phyloP scores from a whole-genome alignment of 768 basidiomycete genomes.

The Amanita rimosa region DNA sequence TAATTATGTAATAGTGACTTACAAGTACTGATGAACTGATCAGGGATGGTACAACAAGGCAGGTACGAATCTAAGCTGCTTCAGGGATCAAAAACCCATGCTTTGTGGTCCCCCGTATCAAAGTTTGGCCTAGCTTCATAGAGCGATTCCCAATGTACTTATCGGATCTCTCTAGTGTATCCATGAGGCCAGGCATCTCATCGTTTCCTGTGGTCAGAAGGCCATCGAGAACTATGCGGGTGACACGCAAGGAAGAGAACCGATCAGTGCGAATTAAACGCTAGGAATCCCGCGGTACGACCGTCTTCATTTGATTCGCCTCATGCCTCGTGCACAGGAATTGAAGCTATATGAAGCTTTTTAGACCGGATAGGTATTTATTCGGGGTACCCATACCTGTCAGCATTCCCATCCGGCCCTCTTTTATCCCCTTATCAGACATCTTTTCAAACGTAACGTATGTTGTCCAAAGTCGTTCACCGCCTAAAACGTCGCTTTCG shows the following conservation, averaged over 20 bases:
- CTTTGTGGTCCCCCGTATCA: no score
- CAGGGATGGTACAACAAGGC: no score
- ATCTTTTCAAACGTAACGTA: slow-evolving; percentile 7
- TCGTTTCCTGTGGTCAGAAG: no score
- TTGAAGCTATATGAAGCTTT: not conserved
- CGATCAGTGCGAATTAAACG: not conserved
- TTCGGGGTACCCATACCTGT: not conserved
- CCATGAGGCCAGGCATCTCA: not conserved
- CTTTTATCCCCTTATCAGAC: not conserved
- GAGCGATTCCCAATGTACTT: not conserved
- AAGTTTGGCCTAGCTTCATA: not conserved
- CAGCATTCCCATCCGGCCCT: not conserved
- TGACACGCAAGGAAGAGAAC: not conserved
- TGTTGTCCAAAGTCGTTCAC: slow-evolving; percentile 21
- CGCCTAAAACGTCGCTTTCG: slow-evolving; percentile 14
- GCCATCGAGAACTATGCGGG: not conserved
- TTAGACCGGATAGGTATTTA: not conserved
- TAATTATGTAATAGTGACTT: no score
- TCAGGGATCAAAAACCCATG: no score
- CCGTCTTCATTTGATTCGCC: slow-evolving; percentile 2
- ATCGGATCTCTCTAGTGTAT: not conserved
- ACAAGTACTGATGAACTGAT: no score
- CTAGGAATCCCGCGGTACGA: not conserved
- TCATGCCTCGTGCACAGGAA: not conserved
- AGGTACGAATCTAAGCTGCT: no score